Evolutionary conservation across 2,329 filamentous ascomycete species (phyloP), one percentile per base, ranked within the genome.

Genomic region (Aspergillus brunneoviolaceus): DNA sequence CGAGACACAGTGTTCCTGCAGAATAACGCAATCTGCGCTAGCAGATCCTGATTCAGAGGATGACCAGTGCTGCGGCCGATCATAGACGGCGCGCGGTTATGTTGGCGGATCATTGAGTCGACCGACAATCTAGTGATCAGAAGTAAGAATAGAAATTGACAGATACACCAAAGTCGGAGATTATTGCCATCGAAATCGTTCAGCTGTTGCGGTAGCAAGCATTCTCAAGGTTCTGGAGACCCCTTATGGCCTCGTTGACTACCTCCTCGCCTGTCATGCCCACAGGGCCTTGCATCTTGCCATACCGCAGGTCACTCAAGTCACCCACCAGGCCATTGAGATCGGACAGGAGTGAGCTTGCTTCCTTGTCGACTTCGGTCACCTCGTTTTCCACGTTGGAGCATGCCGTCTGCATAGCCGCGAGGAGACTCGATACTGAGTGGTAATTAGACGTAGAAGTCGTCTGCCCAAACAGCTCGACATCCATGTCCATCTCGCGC

Each of bases 291-390:
- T 77, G 75, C 60, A 95, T 84, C 58, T 87, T 87, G 42, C 92
- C 92, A 69, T 95, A 94, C 50, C 90, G 87, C 58, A 96, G 81
- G 75, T 96, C 91, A 74, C 91, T 96, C 72, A 96, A 79, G 51
- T 85, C 86, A 33, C 89, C 89, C 16, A 95, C 84, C 0, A 84
- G 88, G 58, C 86, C 82, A 64, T 83, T 82, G 55, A 95, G 83
- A 11, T 85, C 84, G 4, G 83, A 79, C 5, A 89, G 74, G 3
- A 92, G 77, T 1, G 74, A 72, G 0, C 81, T 80, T 56, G 89
- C 86, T 65, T 94, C 88, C 35, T 83, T 79, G 66, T 91, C 85
- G 4, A 93, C 79, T 45, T 79, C 80, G 60, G 81, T 79, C 58
- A 94, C 85, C 70, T 95, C 89, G 21, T 81, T 81, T 69, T 92